Evolutionary conservation across 2,329 filamentous ascomycete species (phyloP), one percentile per base, ranked within the genome.

Genomic region (Trichoderma koningii): DNA sequence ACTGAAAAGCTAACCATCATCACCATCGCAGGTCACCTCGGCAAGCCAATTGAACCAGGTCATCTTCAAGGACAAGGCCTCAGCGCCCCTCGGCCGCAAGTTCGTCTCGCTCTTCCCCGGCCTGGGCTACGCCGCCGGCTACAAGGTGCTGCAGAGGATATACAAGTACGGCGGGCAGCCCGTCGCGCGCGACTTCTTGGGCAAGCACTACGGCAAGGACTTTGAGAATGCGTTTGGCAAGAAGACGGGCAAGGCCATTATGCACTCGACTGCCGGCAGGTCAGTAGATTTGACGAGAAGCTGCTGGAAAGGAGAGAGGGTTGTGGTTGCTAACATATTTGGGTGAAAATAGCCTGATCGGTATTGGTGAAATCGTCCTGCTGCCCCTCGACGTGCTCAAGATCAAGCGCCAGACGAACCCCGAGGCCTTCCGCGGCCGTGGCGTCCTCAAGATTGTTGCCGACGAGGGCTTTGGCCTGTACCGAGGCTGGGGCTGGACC

Each of bases 131-230:
- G 95, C 95, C 65, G 95, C 95, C 64, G 93, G 93, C 68, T 99
- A 99, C 85, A 99, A 99, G 86, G 84, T 98, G 68, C 87, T 97
- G 64, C 95, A 99, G 85, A 86, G 95, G 78, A 88, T 99, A 76
- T 99, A 99, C 86, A 99, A 99, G 82, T 99, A 97, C 75, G 95
- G 95, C 70, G 95, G 95, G 57, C 95, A 99, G 82, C 95, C 95
- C 51, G 91, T 97, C 73, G 93, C 92, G 45, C 89, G 94, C 63
- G 95, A 99, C 80, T 97, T 90, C 79, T 86, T 99, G 60, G 85
- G 86, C 60, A 80, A 85, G 75, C 85, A 98, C 83, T 89, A 96
- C 76, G 90, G 91, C 71, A 84, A 86, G 72, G 84, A 89, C 70
- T 99, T 99, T 76, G 94, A 98, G 78, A 81, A 83, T 70, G 87